These are phyloP conservation scores for Luffa aegyptiaca DNA, from an alignment of 306 rosid genomes.

Conservation along the genomic window DNA sequence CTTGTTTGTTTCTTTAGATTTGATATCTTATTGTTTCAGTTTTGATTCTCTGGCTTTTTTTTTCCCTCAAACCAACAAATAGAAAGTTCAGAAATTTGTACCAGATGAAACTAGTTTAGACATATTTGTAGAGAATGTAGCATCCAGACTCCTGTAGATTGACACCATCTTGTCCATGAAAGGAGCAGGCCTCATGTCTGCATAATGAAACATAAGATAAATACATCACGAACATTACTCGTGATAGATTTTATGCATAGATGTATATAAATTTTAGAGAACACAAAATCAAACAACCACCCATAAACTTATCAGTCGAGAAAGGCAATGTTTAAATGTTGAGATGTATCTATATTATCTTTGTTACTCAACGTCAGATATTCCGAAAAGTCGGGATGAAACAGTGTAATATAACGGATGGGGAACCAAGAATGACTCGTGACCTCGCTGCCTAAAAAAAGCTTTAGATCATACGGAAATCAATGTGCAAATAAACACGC, in stretches of 20 bases:
- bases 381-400: not conserved
- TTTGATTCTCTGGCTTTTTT: not conserved
- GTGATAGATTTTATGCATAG: not conserved
- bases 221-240: not conserved
- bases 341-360: not conserved
- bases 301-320: not conserved
- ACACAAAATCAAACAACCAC: not conserved
- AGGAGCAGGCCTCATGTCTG: conserved; percentile 52
- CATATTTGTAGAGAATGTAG: conserved; percentile 36
- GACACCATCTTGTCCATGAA: conserved; percentile 63
- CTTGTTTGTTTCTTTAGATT: not conserved
- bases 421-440: not conserved
- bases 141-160: conserved; percentile 56
- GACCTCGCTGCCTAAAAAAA: not conserved
- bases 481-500: not conserved
- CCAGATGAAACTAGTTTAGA: conserved; percentile 43
- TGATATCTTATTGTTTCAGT: not conserved
- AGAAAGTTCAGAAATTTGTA: not conserved
- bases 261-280: not conserved
- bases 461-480: not conserved
- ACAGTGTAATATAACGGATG: not conserved
- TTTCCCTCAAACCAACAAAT: not conserved
- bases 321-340: not conserved
- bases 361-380: not conserved
- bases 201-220: conserved; percentile 3